Conservation (phyloP, 148 eudicot genomes). For the Chenopodium quinoa region DNA sequence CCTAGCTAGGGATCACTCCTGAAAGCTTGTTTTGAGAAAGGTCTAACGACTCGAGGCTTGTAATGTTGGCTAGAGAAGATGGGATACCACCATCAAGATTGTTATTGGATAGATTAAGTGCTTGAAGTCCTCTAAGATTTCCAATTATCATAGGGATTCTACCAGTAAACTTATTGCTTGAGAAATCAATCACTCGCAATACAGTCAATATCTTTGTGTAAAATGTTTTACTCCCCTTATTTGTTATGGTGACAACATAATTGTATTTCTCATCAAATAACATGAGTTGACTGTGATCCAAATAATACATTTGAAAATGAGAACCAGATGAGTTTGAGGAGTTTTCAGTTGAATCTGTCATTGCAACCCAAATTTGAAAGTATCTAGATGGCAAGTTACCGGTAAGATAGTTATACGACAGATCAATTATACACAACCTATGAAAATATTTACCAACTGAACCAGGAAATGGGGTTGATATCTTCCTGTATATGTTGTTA, state of each 20-base stretch:
- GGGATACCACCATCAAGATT: neutral
- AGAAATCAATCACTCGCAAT: conserved; percentile 35
- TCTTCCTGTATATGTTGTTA: too few species aligned
- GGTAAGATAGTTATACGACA: too few species aligned
- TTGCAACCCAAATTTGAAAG: too few species aligned
- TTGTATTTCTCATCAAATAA: neutral
- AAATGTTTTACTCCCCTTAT: conserved; percentile 27
- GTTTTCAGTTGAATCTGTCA: too few species aligned
- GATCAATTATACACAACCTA: too few species aligned
- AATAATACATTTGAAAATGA: rapidly evolving
- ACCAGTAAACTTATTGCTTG: neutral
- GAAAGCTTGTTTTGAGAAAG: neutral
- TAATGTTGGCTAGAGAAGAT: neutral
- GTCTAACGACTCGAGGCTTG: neutral
- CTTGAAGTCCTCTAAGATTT: neutral
- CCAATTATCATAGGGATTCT: neutral
- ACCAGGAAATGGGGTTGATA: too few species aligned
- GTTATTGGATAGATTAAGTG: neutral
- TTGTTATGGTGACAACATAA: conserved; percentile 26
- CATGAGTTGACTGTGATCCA: rapidly evolving
- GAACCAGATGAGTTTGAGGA: too few species aligned
- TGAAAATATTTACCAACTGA: too few species aligned
- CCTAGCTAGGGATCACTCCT: neutral
- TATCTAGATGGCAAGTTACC: too few species aligned
- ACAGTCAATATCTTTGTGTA: conserved; percentile 7